Evolutionary conservation across 2,329 filamentous ascomycete genomes (phyloP).

Genomic region (Pyricularia pennisetigena): DNA sequence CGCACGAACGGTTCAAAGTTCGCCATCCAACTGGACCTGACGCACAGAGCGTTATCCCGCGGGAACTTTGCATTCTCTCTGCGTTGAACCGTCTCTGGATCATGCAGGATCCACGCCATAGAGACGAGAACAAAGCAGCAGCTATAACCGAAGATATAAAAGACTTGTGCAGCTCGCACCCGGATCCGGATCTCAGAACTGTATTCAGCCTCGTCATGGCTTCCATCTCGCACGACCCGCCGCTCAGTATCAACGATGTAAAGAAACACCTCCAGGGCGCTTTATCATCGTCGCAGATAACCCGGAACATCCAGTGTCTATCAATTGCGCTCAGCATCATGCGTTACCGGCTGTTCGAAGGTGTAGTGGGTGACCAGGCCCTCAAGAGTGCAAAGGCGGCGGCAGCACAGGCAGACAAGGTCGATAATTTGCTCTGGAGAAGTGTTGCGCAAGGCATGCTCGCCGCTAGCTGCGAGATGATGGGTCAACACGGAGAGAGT

Average conservation of each 20-base stretch:
- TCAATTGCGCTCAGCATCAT: slow-evolving; percentile 78
- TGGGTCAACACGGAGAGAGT: slow-evolving; percentile 32
- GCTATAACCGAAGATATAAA: slow-evolving; percentile 56
- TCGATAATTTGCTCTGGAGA: slow-evolving; percentile 65
- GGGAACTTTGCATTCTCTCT: slow-evolving; percentile 55
- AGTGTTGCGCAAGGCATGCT: slow-evolving; percentile 75
- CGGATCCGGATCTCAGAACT: slow-evolving; percentile 65
- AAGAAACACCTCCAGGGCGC: slow-evolving; percentile 71
- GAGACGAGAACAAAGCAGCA: slow-evolving; percentile 47
- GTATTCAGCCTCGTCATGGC: slow-evolving; percentile 71
- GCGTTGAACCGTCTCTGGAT: slow-evolving; percentile 64
- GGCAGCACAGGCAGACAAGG: slow-evolving; percentile 56
- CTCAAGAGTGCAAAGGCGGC: slow-evolving; percentile 67
- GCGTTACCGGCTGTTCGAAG: slow-evolving; percentile 72
- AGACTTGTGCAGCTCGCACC: slow-evolving; percentile 56
- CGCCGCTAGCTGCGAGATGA: slow-evolving; percentile 62
- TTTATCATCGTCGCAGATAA: slow-evolving; percentile 57
- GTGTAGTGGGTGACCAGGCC: slow-evolving; percentile 71
- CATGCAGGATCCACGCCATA: slow-evolving; percentile 50
- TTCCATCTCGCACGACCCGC: slow-evolving; percentile 51
- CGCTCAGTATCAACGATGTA: slow-evolving; percentile 59
- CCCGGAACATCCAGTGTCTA: slow-evolving; percentile 70
- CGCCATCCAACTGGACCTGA: slow-evolving; percentile 3
- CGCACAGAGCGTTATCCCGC: neutral
- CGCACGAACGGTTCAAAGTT: slow-evolving; percentile 48